phyloP scores from a whole-genome alignment of 805 yeast genomes.

The Debaryomyces castellii region DNA sequence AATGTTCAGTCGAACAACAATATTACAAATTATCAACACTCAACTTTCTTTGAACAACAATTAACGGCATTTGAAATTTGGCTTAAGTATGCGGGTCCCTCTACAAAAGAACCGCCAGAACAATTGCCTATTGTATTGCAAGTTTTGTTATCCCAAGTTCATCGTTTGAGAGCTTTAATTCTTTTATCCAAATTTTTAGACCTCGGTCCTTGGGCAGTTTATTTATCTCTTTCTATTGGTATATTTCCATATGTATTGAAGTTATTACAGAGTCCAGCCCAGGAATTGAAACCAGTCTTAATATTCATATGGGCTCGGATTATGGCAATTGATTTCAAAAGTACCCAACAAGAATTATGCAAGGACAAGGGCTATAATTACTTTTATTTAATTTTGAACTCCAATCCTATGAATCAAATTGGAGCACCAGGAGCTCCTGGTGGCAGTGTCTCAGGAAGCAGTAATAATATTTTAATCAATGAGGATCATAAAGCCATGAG shows the following conservation, averaged over 20 bases:
- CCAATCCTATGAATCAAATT: conserved; percentile 28
- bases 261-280: conserved; percentile 90
- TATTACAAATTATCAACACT: conserved; percentile 69
- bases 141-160: conserved; percentile 90
- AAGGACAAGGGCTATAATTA: conserved; percentile 90
- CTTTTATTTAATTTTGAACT: conserved; percentile 74
- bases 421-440: conserved; percentile 34
- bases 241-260: conserved; percentile 93
- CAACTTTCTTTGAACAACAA: conserved; percentile 94
- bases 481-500: conserved; percentile 95
- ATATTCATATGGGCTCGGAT: conserved; percentile 98
- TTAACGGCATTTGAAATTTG: conserved; percentile 95
- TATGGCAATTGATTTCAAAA: conserved; percentile 89
- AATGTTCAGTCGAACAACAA: conserved; percentile 13
- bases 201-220: conserved; percentile 97
- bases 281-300: conserved; percentile 88
- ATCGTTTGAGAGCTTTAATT: conserved; percentile 84
- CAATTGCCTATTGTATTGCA: conserved; percentile 93
- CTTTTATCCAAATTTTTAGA: conserved; percentile 83
- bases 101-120: conserved; percentile 84
- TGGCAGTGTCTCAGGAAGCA: conserved; percentile 14
- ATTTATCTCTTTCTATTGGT: conserved; percentile 87
- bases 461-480: conserved; percentile 42
- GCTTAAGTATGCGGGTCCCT: conserved; percentile 83
- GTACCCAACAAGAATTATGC: conserved; percentile 87